Percentiles rank a stretch among this genome's conserved stretches.
Evolutionary conservation across 768 basidiomycete genomes (phyloP).

Genomic region (Kwoniella pini): DNA sequence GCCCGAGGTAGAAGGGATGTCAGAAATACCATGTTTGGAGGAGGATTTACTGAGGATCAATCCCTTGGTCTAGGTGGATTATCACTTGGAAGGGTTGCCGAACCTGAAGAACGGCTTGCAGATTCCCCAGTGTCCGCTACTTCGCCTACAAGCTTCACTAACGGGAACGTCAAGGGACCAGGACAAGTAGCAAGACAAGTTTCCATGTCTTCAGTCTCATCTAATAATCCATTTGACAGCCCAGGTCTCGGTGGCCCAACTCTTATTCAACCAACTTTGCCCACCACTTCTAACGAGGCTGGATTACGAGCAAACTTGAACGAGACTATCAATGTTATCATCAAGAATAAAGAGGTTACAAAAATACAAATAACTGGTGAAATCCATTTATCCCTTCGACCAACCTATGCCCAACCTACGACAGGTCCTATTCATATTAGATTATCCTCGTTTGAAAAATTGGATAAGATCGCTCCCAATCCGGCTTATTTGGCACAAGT

Average conservation of each 20-base stretch:
- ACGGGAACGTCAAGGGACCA: neutral
- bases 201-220: conserved; percentile 34
- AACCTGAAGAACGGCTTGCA: conserved; percentile 12
- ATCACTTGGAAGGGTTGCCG: conserved; percentile 12
- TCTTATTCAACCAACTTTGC: conserved; percentile 15
- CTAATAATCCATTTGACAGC: conserved; percentile 51
- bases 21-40: conserved; percentile 54
- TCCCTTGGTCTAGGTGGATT: conserved; percentile 21
- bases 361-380: conserved; percentile 57
- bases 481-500: conserved; percentile 51
- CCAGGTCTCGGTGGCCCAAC: conserved; percentile 28
- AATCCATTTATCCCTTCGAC: conserved; percentile 44
- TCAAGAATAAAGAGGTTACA: conserved; percentile 48
- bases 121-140: conserved; percentile 10
- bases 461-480: conserved; percentile 59
- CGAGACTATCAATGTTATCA: conserved; percentile 57
- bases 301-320: conserved; percentile 54
- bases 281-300: conserved; percentile 29
- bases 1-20: conserved; percentile 56
- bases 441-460: conserved; percentile 51
- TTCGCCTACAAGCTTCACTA: neutral
- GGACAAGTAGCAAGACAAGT: conserved; percentile 27
- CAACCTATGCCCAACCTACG: conserved; percentile 1
- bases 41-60: conserved; percentile 27
- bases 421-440: conserved; percentile 51